phyloP scores from a whole-genome alignment of 2,329 filamentous ascomycete genomes.

The Penicillium sp. region DNA sequence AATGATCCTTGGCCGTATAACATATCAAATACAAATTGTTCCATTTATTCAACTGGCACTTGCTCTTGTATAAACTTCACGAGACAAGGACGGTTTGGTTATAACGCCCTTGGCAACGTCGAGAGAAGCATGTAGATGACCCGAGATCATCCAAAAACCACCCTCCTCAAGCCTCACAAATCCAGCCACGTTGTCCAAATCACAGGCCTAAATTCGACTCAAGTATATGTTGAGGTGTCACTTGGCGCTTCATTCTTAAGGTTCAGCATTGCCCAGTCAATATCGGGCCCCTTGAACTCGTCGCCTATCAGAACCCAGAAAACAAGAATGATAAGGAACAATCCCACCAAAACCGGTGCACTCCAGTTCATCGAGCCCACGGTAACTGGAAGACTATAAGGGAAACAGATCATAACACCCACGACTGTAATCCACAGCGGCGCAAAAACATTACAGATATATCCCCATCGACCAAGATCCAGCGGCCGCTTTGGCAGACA shows the following conservation, averaged over 20 bases:
- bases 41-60: not conserved
- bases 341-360: not conserved
- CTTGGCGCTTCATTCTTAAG: not conserved
- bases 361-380: not conserved
- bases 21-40: not conserved
- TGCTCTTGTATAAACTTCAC: not conserved
- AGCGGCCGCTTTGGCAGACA: not conserved
- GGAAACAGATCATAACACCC: not conserved
- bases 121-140: not conserved
- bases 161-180: not conserved
- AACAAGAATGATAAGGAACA: conserved; percentile 9
- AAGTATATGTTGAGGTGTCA: not conserved
- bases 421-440: not conserved
- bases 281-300: conserved; percentile 11
- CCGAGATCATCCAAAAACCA: not conserved
- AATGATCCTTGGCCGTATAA: not conserved
- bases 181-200: not conserved
- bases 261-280: conserved; percentile 14
- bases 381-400: not conserved
- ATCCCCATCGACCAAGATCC: not conserved
- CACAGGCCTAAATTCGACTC: not conserved
- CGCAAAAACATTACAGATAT: not conserved
- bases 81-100: no score
- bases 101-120: not conserved
- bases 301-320: conserved; percentile 11